Percentiles rank a stretch among this genome's conserved stretches.
These are phyloP conservation scores for Penicillium samsonianum DNA, from an alignment of 495 filamentous ascomycete species.

Conservation along the genomic window DNA sequence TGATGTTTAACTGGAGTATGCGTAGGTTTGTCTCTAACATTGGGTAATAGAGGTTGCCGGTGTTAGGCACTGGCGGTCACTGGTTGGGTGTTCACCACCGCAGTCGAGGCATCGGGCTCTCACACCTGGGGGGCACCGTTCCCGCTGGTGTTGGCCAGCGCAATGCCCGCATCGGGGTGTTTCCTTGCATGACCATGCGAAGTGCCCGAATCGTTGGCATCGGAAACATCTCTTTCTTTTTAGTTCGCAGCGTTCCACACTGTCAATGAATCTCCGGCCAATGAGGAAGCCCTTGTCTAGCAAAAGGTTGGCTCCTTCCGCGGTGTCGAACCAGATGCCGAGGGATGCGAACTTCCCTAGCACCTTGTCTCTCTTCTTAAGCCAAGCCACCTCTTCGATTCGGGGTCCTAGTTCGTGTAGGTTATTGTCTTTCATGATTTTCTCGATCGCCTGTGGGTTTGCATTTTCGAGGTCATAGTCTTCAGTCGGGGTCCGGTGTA, in stretches of 20 bases:
- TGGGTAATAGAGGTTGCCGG: slow-evolving; percentile 13
- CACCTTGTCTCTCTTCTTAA: too few relatives aligned
- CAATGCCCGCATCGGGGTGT: slow-evolving; percentile 30
- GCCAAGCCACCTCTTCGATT: too few relatives aligned
- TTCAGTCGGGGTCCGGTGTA: too few relatives aligned
- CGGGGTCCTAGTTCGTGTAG: too few relatives aligned
- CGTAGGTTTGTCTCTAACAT: slow-evolving; percentile 27
- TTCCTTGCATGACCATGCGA: slow-evolving; percentile 36
- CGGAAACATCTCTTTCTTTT: slow-evolving; percentile 29
- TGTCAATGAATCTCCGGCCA: slow-evolving; percentile 20
- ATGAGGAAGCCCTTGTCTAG: slow-evolving; percentile 18
- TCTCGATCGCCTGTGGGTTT: too few relatives aligned
- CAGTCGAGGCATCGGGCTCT: slow-evolving; percentile 27
- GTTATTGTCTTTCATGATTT: too few relatives aligned
- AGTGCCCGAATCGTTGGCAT: slow-evolving; percentile 31
- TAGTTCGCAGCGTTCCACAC: slow-evolving; percentile 21
- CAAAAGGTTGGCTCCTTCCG: too few relatives aligned
- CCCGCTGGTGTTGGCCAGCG: slow-evolving; percentile 21
- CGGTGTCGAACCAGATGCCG: too few relatives aligned
- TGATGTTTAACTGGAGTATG: slow-evolving; percentile 34
- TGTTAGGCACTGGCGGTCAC: slow-evolving; percentile 19
- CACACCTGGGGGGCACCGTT: slow-evolving; percentile 23
- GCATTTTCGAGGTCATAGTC: too few relatives aligned
- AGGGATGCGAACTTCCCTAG: too few relatives aligned
- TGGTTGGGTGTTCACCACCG: slow-evolving; percentile 24